Conservation (phyloP, 2,329 filamentous ascomycete species). For the Orbilia brochopaga region DNA sequence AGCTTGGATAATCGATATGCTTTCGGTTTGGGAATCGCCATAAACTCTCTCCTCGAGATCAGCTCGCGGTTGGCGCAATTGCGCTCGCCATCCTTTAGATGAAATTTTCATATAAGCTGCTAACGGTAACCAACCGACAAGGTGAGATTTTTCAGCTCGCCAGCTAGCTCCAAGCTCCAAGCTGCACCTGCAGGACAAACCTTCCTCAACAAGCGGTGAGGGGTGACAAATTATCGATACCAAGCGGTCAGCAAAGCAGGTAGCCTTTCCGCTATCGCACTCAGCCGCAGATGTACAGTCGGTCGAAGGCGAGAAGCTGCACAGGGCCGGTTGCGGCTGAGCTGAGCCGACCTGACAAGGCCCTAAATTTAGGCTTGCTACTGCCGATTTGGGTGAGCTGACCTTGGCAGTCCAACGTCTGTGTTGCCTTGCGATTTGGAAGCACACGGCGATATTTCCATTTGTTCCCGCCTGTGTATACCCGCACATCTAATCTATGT, state of each 20-base stretch:
- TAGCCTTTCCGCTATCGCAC: constrained; percentile 24
- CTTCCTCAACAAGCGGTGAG: background rate
- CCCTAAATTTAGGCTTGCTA: constrained; percentile 43
- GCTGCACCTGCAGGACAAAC: background rate
- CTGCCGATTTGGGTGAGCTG: constrained; percentile 28
- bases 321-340: constrained; percentile 44
- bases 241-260: background rate
- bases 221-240: constrained; percentile 1
- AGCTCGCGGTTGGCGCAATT: background rate
- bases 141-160: background rate
- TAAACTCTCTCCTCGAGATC: background rate
- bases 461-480: background rate
- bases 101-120: background rate
- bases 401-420: constrained; percentile 11
- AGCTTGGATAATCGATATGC: constrained; percentile 11
- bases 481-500: background rate
- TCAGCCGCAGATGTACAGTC: constrained; percentile 35
- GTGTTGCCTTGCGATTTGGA: background rate
- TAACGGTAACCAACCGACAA: background rate
- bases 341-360: background rate
- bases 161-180: background rate
- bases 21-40: background rate
- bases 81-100: too few species aligned
- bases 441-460: background rate
- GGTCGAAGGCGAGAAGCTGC: constrained; percentile 14